Percentiles rank a stretch among this genome's conserved stretches.
phyloP scores from a whole-genome alignment of 331 rosid species.

The Quercus lobata region DNA sequence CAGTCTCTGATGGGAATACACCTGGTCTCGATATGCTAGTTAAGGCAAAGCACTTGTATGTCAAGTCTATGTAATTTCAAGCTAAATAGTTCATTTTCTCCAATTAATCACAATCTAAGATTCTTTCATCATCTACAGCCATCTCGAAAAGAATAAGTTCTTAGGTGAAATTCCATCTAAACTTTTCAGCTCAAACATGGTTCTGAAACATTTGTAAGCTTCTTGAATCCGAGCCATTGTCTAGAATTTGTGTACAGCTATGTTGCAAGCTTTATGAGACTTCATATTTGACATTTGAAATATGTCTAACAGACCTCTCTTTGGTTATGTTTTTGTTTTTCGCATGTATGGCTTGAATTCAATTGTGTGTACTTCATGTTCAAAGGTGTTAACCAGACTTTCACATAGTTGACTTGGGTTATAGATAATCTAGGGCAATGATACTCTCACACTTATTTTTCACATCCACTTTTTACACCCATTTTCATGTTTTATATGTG shows the following conservation, averaged over 20 bases:
- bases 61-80: not conserved
- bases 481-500: too few species aligned
- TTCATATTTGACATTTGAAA: not conserved
- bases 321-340: too few species aligned
- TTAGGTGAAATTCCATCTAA: conserved; percentile 44
- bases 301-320: not conserved
- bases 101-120: conserved; percentile 11
- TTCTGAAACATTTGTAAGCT: conserved; percentile 59
- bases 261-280: not conserved
- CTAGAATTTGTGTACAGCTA: not conserved
- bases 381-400: too few species aligned
- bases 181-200: conserved; percentile 58
- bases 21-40: conserved; percentile 63
- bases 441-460: too few species aligned
- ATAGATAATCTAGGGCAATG: too few species aligned
- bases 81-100: not conserved
- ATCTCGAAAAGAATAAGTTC: conserved; percentile 57
- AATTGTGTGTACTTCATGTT: too few species aligned
- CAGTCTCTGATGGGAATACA: conserved; percentile 40
- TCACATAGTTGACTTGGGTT: too few species aligned
- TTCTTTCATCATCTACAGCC: conserved; percentile 38
- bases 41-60: conserved; percentile 65
- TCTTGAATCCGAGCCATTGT: not conserved
- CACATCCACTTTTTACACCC: too few species aligned
- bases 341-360: too few species aligned